Evolutionary conservation across 345 rosid genomes (phyloP), one percentile per base, ranked within the genome.

Genomic region (Xanthoceras sorbifolium): DNA sequence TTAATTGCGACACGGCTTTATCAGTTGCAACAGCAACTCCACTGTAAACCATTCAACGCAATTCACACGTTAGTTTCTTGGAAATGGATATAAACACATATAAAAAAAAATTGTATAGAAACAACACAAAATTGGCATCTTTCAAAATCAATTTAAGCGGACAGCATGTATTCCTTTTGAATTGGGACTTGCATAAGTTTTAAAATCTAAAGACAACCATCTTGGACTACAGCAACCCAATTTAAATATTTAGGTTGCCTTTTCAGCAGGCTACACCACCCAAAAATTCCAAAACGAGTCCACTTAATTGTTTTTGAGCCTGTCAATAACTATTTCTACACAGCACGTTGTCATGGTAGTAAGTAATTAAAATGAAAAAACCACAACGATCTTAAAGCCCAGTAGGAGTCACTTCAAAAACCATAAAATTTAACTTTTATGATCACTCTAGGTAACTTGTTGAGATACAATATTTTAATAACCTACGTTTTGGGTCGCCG

Each of bases 401-500:
- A 23, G 14, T 9, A 48, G 1, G 7, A 71, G 64, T 34, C 32
- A 72, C 31, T 31, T 55, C 31, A 11, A 62, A 71, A 57, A 70
- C 25, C 71, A 42, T 22, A 14, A n/a, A 36, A 36, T 54, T 34
- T 3, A 22, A 23, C 26, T 55, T 69, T 34, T 15, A 50, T 29
- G 40, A 31, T 15, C 55, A 36, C 9, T 40, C 38, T 15, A 25
- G 18, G 12, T 9, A 7, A 25, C 46, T 52, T 31, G 31, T 55
- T 55, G 63, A 71, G 25, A 36, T 29, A 25, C 38, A 64, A 75
- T 15, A 42, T 12, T 46, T 15, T n/a, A 55, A 71, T 12, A 84
- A 81, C 85, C 86, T 76, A 92, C 98, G 71, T 82, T 84, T 88
- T 91, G 25, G 89, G 88, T 64, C 88, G 86, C 76, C 98, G 90